phyloP scores from a whole-genome alignment of 1,139 yeast species.

The Blastobotrys indianensis region DNA sequence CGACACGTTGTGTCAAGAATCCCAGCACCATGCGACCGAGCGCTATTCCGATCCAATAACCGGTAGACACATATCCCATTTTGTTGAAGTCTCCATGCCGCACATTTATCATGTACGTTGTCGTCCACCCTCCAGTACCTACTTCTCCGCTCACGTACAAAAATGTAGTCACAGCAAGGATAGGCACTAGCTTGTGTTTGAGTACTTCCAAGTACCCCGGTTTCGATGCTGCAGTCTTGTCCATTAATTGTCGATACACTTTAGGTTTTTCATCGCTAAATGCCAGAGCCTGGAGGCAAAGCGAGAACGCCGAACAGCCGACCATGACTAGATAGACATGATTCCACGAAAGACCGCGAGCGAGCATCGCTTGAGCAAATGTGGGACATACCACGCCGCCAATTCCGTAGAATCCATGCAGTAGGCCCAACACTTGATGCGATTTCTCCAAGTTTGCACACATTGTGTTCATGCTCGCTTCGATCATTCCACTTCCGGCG shows the following conservation, averaged over 20 bases:
- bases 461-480: slow-evolving; percentile 53
- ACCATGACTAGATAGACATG: slow-evolving; percentile 45
- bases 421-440: slow-evolving; percentile 45
- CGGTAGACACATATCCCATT: slow-evolving; percentile 59
- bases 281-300: slow-evolving; percentile 14
- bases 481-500: slow-evolving; percentile 49
- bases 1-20: slow-evolving; percentile 22
- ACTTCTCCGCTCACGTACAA: slow-evolving; percentile 66
- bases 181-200: slow-evolving; percentile 43
- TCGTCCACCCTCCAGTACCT: slow-evolving; percentile 63
- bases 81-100: slow-evolving; percentile 42
- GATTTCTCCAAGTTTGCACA: slow-evolving; percentile 46
- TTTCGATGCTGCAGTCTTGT: slow-evolving; percentile 1
- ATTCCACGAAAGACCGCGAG: slow-evolving; percentile 47
- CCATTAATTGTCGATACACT: slow-evolving; percentile 10
- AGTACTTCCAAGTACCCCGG: background rate
- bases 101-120: slow-evolving; percentile 52
- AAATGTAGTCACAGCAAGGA: slow-evolving; percentile 48
- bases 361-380: slow-evolving; percentile 48
- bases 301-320: slow-evolving; percentile 35
- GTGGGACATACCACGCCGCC: slow-evolving; percentile 60
- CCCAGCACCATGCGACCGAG: slow-evolving; percentile 48
- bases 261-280: slow-evolving; percentile 20
- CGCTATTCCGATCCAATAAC: slow-evolving; percentile 66
- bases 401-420: slow-evolving; percentile 56